Conservation (phyloP, 306 rosid genomes). For the Albizia julibrissin region DNA sequence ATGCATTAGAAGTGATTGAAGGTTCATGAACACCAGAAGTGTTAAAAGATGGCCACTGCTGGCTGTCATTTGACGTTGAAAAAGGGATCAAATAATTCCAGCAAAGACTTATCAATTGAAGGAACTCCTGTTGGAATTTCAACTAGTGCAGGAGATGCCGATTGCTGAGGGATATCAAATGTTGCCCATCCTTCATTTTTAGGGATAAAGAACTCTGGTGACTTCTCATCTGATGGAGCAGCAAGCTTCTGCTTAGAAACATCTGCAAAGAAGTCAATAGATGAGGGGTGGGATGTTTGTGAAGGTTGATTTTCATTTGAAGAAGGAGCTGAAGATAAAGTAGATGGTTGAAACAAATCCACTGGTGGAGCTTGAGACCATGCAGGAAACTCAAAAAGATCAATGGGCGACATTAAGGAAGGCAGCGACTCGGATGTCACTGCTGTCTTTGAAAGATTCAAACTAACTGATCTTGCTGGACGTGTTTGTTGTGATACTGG, state of each 20-base stretch:
- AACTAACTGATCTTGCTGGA: conserved; percentile 44
- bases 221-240: conserved; percentile 40
- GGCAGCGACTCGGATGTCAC: conserved; percentile 33
- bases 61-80: conserved; percentile 40
- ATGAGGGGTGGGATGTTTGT: conserved; percentile 37
- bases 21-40: conserved; percentile 33
- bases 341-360: conserved; percentile 53
- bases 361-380: conserved; percentile 40
- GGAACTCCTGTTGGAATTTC: conserved; percentile 39
- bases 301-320: conserved; percentile 36
- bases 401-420: conserved; percentile 46
- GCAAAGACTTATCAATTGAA: conserved; percentile 37
- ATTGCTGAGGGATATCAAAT: conserved; percentile 57
- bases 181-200: conserved; percentile 85
- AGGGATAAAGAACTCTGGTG: conserved; percentile 46
- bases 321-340: conserved; percentile 30
- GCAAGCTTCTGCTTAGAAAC: conserved; percentile 46
- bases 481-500: conserved; percentile 27
- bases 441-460: conserved; percentile 46
- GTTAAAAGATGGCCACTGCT: conserved; percentile 50
- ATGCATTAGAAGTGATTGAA: conserved; percentile 40
- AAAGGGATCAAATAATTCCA: conserved; percentile 51
- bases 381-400: conserved; percentile 57
- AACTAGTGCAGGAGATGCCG: conserved; percentile 33
- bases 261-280: conserved; percentile 48